Evolutionary conservation across 768 basidiomycete species (phyloP), one percentile per base, ranked within the genome.

Genomic region (Auriscalpium microsporum): DNA sequence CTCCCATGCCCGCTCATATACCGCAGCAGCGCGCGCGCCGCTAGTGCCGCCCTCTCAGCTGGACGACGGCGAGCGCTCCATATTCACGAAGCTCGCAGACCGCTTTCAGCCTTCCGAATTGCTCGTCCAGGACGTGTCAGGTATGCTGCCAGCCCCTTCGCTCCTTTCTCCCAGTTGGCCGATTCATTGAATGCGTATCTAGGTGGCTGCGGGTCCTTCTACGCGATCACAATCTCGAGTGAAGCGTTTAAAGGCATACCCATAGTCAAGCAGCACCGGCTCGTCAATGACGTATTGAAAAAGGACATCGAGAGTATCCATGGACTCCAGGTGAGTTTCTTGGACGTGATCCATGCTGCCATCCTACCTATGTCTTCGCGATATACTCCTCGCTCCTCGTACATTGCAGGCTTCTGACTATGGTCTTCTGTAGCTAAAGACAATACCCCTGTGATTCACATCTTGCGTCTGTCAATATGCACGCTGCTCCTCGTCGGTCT

Each of bases 161-260:
- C 28, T 28, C 28, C 28, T 6, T 3, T 54, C 36, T 23, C 23
- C 33, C 38, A 38, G 33, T 19, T 33, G 36, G 34, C 47, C 42
- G 51, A 45, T 33, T 21, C 13, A 48, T 10, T 21, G 40, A 8
- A 34, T 14, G 16, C 6, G n/a, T 46, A 2, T 9, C 16, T 52
- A 96, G 95, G 94, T 53, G 96, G 96, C 21, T 98, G 96, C 67
- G 96, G 96, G n/a, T 79, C 85, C 4, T 99, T 98, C 71, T 99
- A 95, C 64, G 90, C 94, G 45, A 94, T 99, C 58, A 78, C 81
- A 11, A 89, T 99, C 58, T 80, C 87, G 4, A 93, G 90, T 56
- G 69, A 81, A n/a, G 78, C 78, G 1, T 98, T 99, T 77, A 84
- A 86, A 60, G 95, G 87, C 9, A 71, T 98, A 42, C 70, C 89